A percentile compares a stretch with the other conserved stretches of the same genome.
Conservation (phyloP, 2,329 filamentous ascomycete genomes). For the Xylariaceae sp. region DNA sequence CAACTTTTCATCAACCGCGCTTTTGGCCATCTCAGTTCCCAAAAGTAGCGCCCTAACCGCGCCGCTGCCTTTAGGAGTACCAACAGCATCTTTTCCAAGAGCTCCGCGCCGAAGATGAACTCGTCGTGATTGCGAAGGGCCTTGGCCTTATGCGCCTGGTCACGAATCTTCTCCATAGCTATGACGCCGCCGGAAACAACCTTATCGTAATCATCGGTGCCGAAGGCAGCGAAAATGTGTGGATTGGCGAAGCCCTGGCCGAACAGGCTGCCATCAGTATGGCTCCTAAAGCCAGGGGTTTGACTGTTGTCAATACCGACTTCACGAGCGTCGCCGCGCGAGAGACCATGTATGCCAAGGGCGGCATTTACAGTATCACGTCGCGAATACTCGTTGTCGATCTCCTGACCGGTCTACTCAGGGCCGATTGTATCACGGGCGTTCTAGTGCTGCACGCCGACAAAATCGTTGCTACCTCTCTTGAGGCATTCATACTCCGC, state of each 20-base stretch:
- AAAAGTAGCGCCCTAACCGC: not conserved
- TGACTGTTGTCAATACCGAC: slow-evolving; percentile 92
- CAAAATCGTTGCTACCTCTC: slow-evolving; percentile 73
- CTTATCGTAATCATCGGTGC: slow-evolving; percentile 84
- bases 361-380: slow-evolving; percentile 92
- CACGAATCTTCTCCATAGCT: slow-evolving; percentile 94
- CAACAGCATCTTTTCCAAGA: slow-evolving; percentile 94
- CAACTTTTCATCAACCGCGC: not conserved
- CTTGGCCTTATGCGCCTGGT: slow-evolving; percentile 87
- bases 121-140: slow-evolving; percentile 85
- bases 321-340: slow-evolving; percentile 78
- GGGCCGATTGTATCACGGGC: slow-evolving; percentile 80
- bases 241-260: slow-evolving; percentile 92
- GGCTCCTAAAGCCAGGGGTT: slow-evolving; percentile 71
- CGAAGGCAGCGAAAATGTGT: slow-evolving; percentile 88
- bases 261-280: slow-evolving; percentile 91
- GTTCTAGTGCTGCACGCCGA: slow-evolving; percentile 86
- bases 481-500: slow-evolving; percentile 91
- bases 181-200: slow-evolving; percentile 93
- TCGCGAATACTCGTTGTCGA: slow-evolving; percentile 94
- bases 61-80: slow-evolving; percentile 55
- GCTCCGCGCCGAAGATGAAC: slow-evolving; percentile 83
- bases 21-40: not conserved
- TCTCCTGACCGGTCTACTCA: slow-evolving; percentile 74
- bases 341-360: slow-evolving; percentile 85